Evolutionary conservation across 345 rosid genomes (phyloP), one percentile per base, ranked within the genome.

Genomic region (Eucalyptus polybractea): DNA sequence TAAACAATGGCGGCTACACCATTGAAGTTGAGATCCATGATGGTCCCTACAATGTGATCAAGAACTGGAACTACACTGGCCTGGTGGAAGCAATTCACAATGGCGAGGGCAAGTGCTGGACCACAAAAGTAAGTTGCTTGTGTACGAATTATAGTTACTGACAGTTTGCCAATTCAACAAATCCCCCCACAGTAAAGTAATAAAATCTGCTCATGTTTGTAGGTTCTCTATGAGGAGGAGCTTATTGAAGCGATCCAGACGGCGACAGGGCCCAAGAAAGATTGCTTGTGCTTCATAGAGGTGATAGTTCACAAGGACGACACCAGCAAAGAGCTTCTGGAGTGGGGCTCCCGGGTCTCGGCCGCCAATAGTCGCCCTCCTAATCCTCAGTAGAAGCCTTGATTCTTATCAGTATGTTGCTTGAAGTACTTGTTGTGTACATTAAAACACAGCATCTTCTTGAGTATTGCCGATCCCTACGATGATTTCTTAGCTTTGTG

Each of bases 1-100:
- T 96, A 53, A 96, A 96, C 93, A 96, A 96, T 86, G 97, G 97
- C 50, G 97, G 98, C 16, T 96, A 96, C 93, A 95, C 98, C 88
- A 95, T 95, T 81, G 98, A 95, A 92, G 98, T 95, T 15, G 97
- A 96, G 92, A 96, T 96, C 91, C 98, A 96, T 60, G 98, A 96
- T 60, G 98, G 98, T 5, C 98, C 98, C 11, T 95, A 96, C 93
- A 96, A 96, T 88, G 96, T 95, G 93, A 96, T 96, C 50, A 96
- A 96, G 95, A 95, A 96, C 92, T 95, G 98, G 98, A 95, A 96
- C 96, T 96, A 96, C 93, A 95, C 97, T 1, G 96, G 90, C 60
- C 88, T 96, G 86, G 92, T 95, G 19, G 97, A 95, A 53, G 96
- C 98, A 47, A 94, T 96, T 91, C 95, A 94, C 91, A 95, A 96